Evolutionary conservation across 2,329 filamentous ascomycete species (phyloP), one percentile per base, ranked within the genome.

Genomic region (Aspergillus pseudoviridinutans): DNA sequence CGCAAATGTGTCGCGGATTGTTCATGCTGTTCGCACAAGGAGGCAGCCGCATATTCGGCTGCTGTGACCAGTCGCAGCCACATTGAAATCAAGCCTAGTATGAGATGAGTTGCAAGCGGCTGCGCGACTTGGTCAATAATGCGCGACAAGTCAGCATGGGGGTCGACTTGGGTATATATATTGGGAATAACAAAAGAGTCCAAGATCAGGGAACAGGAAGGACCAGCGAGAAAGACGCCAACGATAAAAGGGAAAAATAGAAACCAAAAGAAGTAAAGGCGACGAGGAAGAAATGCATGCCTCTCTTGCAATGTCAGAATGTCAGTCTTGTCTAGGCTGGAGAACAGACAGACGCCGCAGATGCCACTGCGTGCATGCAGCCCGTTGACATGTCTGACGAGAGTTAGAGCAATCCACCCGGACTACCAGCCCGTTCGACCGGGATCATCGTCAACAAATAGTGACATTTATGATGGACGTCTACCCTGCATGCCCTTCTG

Each of bases 371-470:
- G 58, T 57, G 58, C 59, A 54, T 66, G 64, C 60, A 64, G 65
- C 64, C 61, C 58, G 58, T 65, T 62, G 65, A 65, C 60, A 65
- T 70, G 69, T 72, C 68, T 69, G 67, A 71, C 70, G 67, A 69
- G 64, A 63, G 58, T 56, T 57, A 54, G 53, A 59, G 58, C 60
- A 61, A 64, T 58, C 64, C 61, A 63, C 64, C 58, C 60, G 46
- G 54, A 51, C 56, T 58, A 58, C 63, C 56, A 57, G 51, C 57
- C 54, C 56, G 56, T 51, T 54, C 64, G 67, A 66, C 64, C 63
- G 64, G 66, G 64, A 66, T 64, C 63, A 68, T 64, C 61, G 56
- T 58, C 61, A 60, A 44, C 61, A 61, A 62, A 63, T 62, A 53
- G 42, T 22, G 42, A 22, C 10, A 20, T 6, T 22, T 24, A 20